phyloP scores from a whole-genome alignment of 805 yeast species.

The Lipomyces oligophaga region DNA sequence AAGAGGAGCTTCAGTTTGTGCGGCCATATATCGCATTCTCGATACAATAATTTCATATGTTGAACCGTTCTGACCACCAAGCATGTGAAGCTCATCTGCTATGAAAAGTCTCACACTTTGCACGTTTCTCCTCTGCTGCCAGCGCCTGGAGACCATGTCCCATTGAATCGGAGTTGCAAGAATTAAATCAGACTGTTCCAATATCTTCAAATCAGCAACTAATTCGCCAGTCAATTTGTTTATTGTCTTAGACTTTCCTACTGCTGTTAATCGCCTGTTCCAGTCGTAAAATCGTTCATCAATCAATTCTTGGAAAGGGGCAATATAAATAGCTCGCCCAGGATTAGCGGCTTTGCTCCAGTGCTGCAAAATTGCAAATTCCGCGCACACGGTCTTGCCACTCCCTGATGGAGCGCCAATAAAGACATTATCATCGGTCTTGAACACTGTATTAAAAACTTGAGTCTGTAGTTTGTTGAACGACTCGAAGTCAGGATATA shows the following conservation, averaged over 20 bases:
- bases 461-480: slow-evolving; percentile 79
- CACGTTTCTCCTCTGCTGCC: slow-evolving; percentile 72
- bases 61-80: slow-evolving; percentile 60
- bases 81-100: slow-evolving; percentile 65
- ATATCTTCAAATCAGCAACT: slow-evolving; percentile 49
- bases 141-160: slow-evolving; percentile 66
- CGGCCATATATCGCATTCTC: slow-evolving; percentile 65
- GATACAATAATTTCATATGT: slow-evolving; percentile 67
- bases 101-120: slow-evolving; percentile 65
- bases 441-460: slow-evolving; percentile 56
- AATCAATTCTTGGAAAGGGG: slow-evolving; percentile 56
- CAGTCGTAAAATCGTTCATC: slow-evolving; percentile 50
- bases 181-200: slow-evolving; percentile 62
- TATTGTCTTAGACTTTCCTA: slow-evolving; percentile 58
- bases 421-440: slow-evolving; percentile 55
- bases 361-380: slow-evolving; percentile 64
- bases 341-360: slow-evolving; percentile 56
- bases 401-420: slow-evolving; percentile 72
- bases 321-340: slow-evolving; percentile 71
- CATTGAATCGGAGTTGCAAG: slow-evolving; percentile 78
- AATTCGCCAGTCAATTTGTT: slow-evolving; percentile 57
- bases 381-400: slow-evolving; percentile 70
- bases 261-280: slow-evolving; percentile 46
- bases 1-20: slow-evolving; percentile 55
- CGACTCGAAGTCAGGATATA: slow-evolving; percentile 45